Base-by-base conservation (phyloP, 805 yeast species). In the Nadsonia fulvescens region DNA sequence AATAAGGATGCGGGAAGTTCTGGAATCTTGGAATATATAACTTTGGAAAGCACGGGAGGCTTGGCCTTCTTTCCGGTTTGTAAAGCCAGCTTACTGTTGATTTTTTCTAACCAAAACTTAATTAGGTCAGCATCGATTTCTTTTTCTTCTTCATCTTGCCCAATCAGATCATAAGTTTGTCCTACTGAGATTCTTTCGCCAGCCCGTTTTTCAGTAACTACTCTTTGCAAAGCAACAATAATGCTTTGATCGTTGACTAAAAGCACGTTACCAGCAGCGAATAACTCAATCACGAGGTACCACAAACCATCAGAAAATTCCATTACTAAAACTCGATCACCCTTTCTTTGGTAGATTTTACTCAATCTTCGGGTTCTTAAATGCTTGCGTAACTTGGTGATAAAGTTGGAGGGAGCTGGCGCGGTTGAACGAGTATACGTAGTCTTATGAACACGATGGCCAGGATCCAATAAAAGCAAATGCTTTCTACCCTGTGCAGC, bases 231-330 rank as follows among this genome's bases (percentile, higher is more conserved):
- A 0, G 86, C 58, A 40, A 82, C 38, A 26, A 83, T 81, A 38
- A 64, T 70, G 32, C 58, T 48, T 12, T 71, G 62, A 15, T 66
- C 61, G 46, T 86, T 91, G 34, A 86, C 56, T 12, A 86, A 56
- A 11, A 86, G 54, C 29, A 86, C 66, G 44, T 86, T 86, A 14
- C 98, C 98, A 3, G 94, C 94, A 44, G 94, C 77, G 54, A 83
- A 86, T 42, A 86, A 86, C 48, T 86, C 98, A 28, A 86, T 49
- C 0, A 79, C 93, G 36, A 86, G 53, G 38, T 76, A 73, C 37
- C 43, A 51, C 42, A 53, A 70, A 2, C 93, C 93, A 40, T 79
- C 93, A 23, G 83, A 70, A 50, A 86, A 86, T 33, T 78, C 70
- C 23, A 86, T 48, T 0, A 82, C 92, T 22, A 79, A 55, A n/a